These are phyloP conservation scores for Cucumis hystrix DNA, from an alignment of 306 rosid species.

Conservation along the genomic window DNA sequence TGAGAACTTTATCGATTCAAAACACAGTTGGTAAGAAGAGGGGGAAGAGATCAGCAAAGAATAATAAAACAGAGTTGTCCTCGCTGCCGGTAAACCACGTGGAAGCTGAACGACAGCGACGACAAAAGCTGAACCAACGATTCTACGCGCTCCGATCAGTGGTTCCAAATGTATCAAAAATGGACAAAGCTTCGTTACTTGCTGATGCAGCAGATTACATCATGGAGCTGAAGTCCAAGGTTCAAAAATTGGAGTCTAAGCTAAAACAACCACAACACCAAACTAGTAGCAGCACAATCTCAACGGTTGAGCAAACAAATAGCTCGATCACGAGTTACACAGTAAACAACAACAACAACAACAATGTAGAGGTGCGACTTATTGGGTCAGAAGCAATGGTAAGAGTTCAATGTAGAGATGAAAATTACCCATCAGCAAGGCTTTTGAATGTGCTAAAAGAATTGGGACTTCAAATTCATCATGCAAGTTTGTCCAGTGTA, in stretches of 20 bases:
- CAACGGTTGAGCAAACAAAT: background rate
- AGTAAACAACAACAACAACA: background rate
- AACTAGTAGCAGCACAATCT: background rate
- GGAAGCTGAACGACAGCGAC: slow-evolving; percentile 51
- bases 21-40: background rate
- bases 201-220: slow-evolving; percentile 45
- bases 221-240: slow-evolving; percentile 30
- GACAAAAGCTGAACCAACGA: slow-evolving; percentile 40
- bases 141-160: slow-evolving; percentile 57
- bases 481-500: slow-evolving; percentile 40
- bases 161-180: slow-evolving; percentile 54
- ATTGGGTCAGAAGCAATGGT: slow-evolving; percentile 44
- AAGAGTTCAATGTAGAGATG: slow-evolving; percentile 35
- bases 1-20: background rate
- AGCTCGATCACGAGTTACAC: background rate
- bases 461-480: slow-evolving; percentile 30
- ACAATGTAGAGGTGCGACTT: slow-evolving; percentile 29
- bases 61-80: background rate
- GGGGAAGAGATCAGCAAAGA: background rate
- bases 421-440: slow-evolving; percentile 38
- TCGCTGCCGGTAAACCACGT: slow-evolving; percentile 27
- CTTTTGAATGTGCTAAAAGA: slow-evolving; percentile 41
- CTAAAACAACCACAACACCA: background rate
- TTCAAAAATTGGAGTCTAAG: slow-evolving; percentile 14
- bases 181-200: slow-evolving; percentile 64